Evolutionary conservation across 2,329 filamentous ascomycete genomes (phyloP), one percentile per base, ranked within the genome.

Genomic region (Penicillium sp.): DNA sequence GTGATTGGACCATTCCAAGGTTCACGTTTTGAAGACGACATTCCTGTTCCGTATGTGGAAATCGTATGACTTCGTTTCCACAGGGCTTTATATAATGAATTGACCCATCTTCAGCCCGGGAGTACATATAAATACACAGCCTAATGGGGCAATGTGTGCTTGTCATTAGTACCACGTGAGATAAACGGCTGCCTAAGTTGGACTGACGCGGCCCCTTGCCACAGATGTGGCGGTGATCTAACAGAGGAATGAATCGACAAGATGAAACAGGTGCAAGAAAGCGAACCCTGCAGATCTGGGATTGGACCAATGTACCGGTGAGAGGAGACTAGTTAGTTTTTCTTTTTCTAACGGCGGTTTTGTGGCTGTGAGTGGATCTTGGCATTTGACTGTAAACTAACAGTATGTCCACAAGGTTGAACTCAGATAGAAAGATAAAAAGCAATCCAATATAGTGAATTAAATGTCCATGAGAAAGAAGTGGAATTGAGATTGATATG

Each of bases 141-240:
- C n/a, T 39, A 39, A 39, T 39, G n/a, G 16, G n/a, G 35, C 9
- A n/a, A n/a, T 16, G 5, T 14, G n/a, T 39, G 35, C 35, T 37
- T 37, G 16, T 39, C 16, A 39, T 39, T 3, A 39, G 35, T 19
- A 13, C 10, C 39, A 21, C 39, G 19, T 22, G n/a, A 22, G 11
- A 10, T 42, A 11, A 22, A 47, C 39, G 56, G 56, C 43, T 58
- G 56, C 56, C 56, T 61, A 47, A 39, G 52, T 50, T 21, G 39
- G 24, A 52, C 56, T 63, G 58, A 63, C 60, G 60, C 60, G 56
- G 60, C 60, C 58, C 54, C 37, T 63, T 53, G 60, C 60, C 60
- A 63, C 60, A 58, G 21, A 14, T 63, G 60, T 61, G 58, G 58
- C 60, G 56, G 53, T 58, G 55, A 29, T 42, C 19, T 31, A 22